A percentile compares a stretch with the other conserved stretches of the same genome.
Evolutionary conservation across 2,329 filamentous ascomycete genomes (phyloP).

Genomic region (Cyphellophora attinorum): DNA sequence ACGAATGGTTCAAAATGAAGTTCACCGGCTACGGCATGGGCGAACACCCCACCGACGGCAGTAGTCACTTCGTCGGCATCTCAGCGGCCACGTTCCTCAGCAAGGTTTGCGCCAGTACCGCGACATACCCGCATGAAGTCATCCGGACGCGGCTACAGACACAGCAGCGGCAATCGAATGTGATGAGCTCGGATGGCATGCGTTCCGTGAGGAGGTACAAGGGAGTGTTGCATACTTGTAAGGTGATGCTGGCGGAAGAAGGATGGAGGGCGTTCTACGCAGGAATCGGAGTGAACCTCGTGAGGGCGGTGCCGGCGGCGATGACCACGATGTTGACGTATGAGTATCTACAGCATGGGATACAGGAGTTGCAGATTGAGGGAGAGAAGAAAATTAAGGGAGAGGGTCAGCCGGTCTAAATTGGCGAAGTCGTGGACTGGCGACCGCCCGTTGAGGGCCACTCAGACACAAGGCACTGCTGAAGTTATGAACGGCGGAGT

Average conservation of each 20-base stretch:
- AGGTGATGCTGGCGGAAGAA: constrained; percentile 78
- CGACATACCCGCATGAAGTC: constrained; percentile 96
- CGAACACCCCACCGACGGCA: constrained; percentile 45
- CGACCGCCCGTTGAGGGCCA: too few relatives aligned
- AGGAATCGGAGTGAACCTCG: constrained; percentile 94
- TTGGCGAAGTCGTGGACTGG: too few relatives aligned
- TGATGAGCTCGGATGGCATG: constrained; percentile 49
- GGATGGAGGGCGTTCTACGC: constrained; percentile 96
- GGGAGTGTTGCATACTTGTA: constrained; percentile 72
- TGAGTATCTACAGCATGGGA: constrained; percentile 58
- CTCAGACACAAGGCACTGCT: too few relatives aligned
- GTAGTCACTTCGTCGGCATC: constrained; percentile 72
- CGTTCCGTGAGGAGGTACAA: constrained; percentile 52
- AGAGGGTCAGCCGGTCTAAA: too few relatives aligned
- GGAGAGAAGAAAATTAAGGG: constrained; percentile 8
- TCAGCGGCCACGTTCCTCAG: constrained; percentile 82
- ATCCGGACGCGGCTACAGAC: constrained; percentile 89
- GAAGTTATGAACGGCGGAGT: too few relatives aligned
- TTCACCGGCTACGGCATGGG: constrained; percentile 91
- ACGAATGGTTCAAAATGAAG: constrained; percentile 81
- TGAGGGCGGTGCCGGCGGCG: constrained; percentile 86
- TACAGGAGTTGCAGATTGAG: constrained; percentile 45
- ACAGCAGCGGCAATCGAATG: constrained; percentile 58
- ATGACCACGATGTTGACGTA: constrained; percentile 98
- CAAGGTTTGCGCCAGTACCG: constrained; percentile 87